phyloP scores from a whole-genome alignment of 2,329 filamentous ascomycete species.

The Zarea fungicola region DNA sequence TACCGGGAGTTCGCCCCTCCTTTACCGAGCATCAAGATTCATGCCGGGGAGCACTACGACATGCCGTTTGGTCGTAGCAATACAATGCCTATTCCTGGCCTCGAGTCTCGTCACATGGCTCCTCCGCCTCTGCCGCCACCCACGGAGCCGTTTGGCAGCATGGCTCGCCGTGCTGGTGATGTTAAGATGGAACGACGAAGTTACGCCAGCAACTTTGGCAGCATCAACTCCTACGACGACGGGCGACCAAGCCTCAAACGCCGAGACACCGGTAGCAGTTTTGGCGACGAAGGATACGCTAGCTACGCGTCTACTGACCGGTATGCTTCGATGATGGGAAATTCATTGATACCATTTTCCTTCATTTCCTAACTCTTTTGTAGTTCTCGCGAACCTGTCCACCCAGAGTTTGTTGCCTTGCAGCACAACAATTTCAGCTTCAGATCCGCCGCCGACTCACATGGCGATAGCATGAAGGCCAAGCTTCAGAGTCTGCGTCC shows the following conservation, averaged over 20 bases:
- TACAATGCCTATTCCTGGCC: conserved; percentile 40
- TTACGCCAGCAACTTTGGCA: conserved; percentile 34
- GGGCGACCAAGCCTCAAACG: conserved; percentile 30
- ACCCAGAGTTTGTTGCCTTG: conserved; percentile 39
- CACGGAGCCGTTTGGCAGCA: conserved; percentile 31
- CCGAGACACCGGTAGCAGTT: conserved; percentile 23
- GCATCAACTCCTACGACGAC: conserved; percentile 30
- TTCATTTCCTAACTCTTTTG: conserved; percentile 2
- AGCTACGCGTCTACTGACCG: conserved; percentile 37
- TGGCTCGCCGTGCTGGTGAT: conserved; percentile 25
- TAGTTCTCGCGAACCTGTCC: conserved; percentile 38
- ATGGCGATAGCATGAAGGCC: conserved; percentile 48
- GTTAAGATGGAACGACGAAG: conserved; percentile 25
- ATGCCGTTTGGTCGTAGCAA: conserved; percentile 28
- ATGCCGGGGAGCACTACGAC: conserved; percentile 27
- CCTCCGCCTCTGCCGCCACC: conserved; percentile 46
- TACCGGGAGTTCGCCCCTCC: conserved; percentile 30
- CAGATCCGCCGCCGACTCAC: conserved; percentile 39
- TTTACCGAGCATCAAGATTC: conserved; percentile 33
- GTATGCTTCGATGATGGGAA: conserved; percentile 20
- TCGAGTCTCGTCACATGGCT: conserved; percentile 26
- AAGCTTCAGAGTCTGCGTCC: conserved; percentile 47
- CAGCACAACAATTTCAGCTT: conserved; percentile 47
- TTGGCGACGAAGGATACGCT: conserved; percentile 38
- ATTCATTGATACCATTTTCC: conserved; percentile 14